phyloP scores from a whole-genome alignment of 371 early-diverging fungal genomes.

The Coemansia sp. region DNA sequence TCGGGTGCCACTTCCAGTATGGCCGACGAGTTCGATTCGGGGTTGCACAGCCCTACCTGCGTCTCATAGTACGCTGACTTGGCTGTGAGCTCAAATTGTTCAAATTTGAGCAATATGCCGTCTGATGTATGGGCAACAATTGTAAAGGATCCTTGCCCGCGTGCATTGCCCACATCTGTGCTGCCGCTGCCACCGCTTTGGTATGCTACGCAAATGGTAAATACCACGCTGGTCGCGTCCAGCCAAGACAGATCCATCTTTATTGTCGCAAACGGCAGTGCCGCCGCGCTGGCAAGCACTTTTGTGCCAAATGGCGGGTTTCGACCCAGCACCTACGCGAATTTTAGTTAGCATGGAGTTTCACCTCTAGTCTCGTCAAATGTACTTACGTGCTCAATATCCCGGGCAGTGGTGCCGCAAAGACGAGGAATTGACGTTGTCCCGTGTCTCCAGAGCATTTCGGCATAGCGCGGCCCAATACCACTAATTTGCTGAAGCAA shows the following conservation, averaged over 20 bases:
- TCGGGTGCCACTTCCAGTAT: constrained; percentile 31
- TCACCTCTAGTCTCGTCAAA: neutral
- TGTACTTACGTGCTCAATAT: constrained; percentile 33
- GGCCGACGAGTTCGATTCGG: constrained; percentile 8
- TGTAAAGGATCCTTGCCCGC: constrained; percentile 6
- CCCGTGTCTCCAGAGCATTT: constrained; percentile 13
- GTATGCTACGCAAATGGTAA: constrained; percentile 10
- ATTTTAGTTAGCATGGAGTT: neutral
- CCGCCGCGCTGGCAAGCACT: constrained; percentile 11
- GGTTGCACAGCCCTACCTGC: constrained; percentile 35
- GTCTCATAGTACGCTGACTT: constrained; percentile 14
- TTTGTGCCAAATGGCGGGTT: constrained; percentile 45
- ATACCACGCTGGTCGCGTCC: constrained; percentile 18
- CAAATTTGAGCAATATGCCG: constrained; percentile 27
- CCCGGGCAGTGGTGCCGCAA: constrained; percentile 7
- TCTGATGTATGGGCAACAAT: constrained; percentile 25
- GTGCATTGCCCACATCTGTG: neutral
- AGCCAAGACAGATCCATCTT: constrained; percentile 18
- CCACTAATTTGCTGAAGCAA: constrained; percentile 34
- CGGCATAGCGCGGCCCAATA: constrained; percentile 31
- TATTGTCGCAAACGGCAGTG: constrained; percentile 1
- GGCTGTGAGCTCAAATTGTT: constrained; percentile 7
- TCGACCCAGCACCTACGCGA: constrained; percentile 19
- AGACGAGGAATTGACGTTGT: constrained; percentile 11
- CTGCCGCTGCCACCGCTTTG: neutral